Evolutionary conservation across 768 basidiomycete genomes (phyloP), one percentile per base, ranked within the genome.

Genomic region (Myochromella boudieri): DNA sequence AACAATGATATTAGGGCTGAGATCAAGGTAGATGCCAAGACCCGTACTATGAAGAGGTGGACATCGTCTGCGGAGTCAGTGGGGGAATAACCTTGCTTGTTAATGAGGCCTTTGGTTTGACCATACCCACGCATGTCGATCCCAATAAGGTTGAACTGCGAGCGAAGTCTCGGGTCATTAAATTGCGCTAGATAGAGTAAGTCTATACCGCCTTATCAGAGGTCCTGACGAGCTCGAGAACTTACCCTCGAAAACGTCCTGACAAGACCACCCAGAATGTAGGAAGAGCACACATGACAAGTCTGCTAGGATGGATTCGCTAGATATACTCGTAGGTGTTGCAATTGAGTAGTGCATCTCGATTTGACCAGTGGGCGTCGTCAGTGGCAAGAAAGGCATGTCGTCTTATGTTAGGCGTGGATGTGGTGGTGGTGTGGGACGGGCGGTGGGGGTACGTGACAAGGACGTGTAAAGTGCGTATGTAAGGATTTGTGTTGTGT

Each of bases 101-200:
- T 29, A 3, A 62, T 56, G 4, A 26, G 34, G 2, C 63, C 65
- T 29, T 34, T 47, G 8, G 63, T 59, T 7, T 43, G 36, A n/a
- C 65, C 65, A 44, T 59, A 59, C 12, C 46, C 56, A 27, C 58
- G 51, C 47, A 61, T 54, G 43, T 65, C 62, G 14, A 67, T 46
- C 1, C 58, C 59, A 10, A 67, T 58, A 8, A 67, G 57, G 49
- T 65, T 67, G 52, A 64, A 65, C 9, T 40, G 52, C 25, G 50
- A 33, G 22, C 62, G 43, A 4, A 65, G 56, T 14, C 32, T 50
- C 8, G 60, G 51, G 43, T 67, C 62, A 12, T 42, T 50, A 41
- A 60, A 64, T 37, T 64, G 62, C 9, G 44, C 61, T 62, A n/a
- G 43, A 28, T n/a, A n/a, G n/a, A n/a, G n/a, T n/a, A n/a, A n/a